phyloP scores from a whole-genome alignment of 1,139 yeast genomes.

The Candida tunisiensis region DNA sequence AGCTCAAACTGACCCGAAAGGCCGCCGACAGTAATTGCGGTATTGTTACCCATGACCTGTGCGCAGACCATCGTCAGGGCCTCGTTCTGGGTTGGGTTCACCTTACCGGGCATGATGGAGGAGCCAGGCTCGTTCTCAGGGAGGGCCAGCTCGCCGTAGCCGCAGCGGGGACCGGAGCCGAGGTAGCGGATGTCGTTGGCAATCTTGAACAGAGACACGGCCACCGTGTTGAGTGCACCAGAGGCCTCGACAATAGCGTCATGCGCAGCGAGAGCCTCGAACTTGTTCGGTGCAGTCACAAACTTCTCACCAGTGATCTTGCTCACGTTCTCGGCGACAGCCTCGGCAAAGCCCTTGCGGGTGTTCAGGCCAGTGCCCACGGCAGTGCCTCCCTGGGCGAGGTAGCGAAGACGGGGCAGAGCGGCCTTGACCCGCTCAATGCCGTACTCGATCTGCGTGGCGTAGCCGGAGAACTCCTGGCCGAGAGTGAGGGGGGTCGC shows the following conservation, averaged over 20 bases:
- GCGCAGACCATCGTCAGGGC: conserved; percentile 97
- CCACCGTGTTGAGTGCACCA: conserved; percentile 92
- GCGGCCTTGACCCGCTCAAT: conserved; percentile 67
- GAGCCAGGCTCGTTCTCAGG: conserved; percentile 99
- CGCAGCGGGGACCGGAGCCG: conserved; percentile 99
- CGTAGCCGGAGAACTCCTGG: conserved; percentile 95
- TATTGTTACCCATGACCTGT: conserved; percentile 93
- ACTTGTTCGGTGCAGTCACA: conserved; percentile 94
- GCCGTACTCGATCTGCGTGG: conserved; percentile 83
- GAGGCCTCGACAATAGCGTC: conserved; percentile 96
- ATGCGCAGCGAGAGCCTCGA: conserved; percentile 97
- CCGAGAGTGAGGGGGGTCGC: conserved; percentile 97
- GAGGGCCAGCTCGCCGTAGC: conserved; percentile 85
- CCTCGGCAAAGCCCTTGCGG: conserved; percentile 70
- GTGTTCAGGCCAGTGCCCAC: conserved; percentile 98
- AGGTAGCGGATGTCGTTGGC: conserved; percentile 96
- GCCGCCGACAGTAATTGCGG: conserved; percentile 92
- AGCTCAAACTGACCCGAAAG: conserved; percentile 98
- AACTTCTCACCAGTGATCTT: conserved; percentile 77
- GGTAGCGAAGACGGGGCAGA: conserved; percentile 56
- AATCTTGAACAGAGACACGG: conserved; percentile 83
- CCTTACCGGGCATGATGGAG: conserved; percentile 99
- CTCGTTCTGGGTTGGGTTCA: conserved; percentile 97
- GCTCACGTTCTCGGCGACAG: conserved; percentile 66
- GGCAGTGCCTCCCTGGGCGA: conserved; percentile 99